phyloP scores from a whole-genome alignment of 192 early-diverging fungal genomes.

The Podila minutissima region DNA sequence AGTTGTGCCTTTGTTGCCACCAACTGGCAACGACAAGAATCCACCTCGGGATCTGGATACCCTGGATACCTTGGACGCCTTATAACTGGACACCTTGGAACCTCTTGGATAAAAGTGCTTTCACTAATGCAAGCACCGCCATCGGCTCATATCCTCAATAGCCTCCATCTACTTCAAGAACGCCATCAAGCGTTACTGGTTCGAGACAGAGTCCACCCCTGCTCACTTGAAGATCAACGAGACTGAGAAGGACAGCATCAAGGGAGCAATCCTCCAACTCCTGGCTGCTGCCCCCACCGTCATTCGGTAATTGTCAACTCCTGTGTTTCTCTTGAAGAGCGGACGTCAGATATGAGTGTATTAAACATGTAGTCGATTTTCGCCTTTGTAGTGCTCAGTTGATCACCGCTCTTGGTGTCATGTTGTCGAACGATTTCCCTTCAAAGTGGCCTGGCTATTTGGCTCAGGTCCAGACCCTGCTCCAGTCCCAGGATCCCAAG shows the following conservation, averaged over 20 bases:
- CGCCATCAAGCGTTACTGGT: slow-evolving; percentile 49
- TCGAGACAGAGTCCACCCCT: slow-evolving; percentile 35
- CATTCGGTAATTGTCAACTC: slow-evolving; percentile 20
- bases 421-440: slow-evolving; percentile 84
- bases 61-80: too few relatives aligned
- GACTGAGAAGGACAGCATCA: slow-evolving; percentile 42
- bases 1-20: not conserved
- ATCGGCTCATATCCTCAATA: slow-evolving; percentile 3
- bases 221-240: slow-evolving; percentile 46
- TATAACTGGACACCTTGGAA: too few relatives aligned
- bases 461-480: slow-evolving; percentile 67
- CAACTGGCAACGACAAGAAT: not conserved
- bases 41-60: too few relatives aligned
- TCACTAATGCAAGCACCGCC: not conserved
- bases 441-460: slow-evolving; percentile 86
- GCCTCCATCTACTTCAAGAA: slow-evolving; percentile 54
- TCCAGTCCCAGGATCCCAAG: slow-evolving; percentile 72
- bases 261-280: slow-evolving; percentile 43
- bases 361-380: not conserved
- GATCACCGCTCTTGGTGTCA: slow-evolving; percentile 76
- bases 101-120: too few relatives aligned
- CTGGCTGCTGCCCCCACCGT: slow-evolving; percentile 36
- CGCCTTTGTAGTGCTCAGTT: slow-evolving; percentile 70
- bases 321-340: not conserved
- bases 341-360: not conserved